Evolutionary conservation across 2,329 filamentous ascomycete species (phyloP).

Genomic region (Monilinia aucupariae): DNA sequence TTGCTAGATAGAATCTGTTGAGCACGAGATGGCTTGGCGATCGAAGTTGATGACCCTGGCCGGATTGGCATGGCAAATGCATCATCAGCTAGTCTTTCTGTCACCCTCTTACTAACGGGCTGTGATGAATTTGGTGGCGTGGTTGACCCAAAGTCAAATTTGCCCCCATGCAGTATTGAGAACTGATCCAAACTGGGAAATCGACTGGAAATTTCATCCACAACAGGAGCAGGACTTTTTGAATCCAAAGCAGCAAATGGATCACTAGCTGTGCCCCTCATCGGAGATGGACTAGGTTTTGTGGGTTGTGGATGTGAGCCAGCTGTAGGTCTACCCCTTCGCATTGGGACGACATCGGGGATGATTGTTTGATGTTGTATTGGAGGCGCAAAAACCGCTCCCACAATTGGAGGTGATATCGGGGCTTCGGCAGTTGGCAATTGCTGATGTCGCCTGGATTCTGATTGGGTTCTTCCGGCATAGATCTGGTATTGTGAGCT

Average conservation of each 20-base stretch:
- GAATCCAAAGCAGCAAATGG: constrained; percentile 88
- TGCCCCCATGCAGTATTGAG: constrained; percentile 73
- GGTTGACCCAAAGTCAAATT: constrained; percentile 75
- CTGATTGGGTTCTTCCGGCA: constrained; percentile 56
- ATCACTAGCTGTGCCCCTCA: constrained; percentile 65
- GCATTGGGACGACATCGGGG: constrained; percentile 90
- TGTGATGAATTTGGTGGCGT: constrained; percentile 44
- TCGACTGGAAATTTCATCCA: constrained; percentile 75
- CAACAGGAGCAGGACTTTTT: constrained; percentile 47
- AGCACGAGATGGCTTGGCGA: constrained; percentile 41
- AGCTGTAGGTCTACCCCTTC: constrained; percentile 69
- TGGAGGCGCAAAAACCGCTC: constrained; percentile 75
- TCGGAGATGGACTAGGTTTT: constrained; percentile 63
- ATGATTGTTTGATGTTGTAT: constrained; percentile 65
- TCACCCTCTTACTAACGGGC: constrained; percentile 59
- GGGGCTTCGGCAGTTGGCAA: constrained; percentile 52
- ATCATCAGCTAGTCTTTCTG: constrained; percentile 76
- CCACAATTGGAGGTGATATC: constrained; percentile 56
- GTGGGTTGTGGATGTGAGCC: constrained; percentile 42
- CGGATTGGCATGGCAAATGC: constrained; percentile 54
- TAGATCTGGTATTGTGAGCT: constrained; percentile 57
- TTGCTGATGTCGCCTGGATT: constrained; percentile 54
- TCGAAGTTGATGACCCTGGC: constrained; percentile 19
- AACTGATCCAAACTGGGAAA: constrained; percentile 95
- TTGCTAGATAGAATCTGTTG: constrained; percentile 59